Percentiles rank a stretch among this genome's conserved stretches.
Evolutionary conservation across 768 basidiomycete species (phyloP).

Genomic region (Podaxis mareebaensis): DNA sequence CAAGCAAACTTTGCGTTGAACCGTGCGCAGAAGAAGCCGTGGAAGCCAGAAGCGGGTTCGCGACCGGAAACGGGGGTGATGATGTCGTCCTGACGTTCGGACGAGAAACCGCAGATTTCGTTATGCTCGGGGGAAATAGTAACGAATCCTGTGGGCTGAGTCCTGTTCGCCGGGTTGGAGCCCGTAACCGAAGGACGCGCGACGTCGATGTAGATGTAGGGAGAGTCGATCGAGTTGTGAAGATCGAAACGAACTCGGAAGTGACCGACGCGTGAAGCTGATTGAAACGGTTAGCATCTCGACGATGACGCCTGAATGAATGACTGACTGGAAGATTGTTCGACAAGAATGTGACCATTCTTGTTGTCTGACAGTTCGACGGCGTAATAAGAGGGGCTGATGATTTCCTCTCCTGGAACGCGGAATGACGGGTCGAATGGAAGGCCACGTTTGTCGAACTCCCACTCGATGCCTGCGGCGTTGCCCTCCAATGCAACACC

Average conservation of each 20-base stretch:
- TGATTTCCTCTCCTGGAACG: constrained; percentile 52
- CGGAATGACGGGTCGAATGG: constrained; percentile 20
- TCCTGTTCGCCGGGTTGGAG: constrained; percentile 44
- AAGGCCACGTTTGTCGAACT: constrained; percentile 63
- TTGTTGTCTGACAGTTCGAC: constrained; percentile 55
- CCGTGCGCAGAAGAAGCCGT: constrained; percentile 61
- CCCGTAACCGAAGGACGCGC: constrained; percentile 64
- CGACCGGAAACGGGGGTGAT: constrained; percentile 55
- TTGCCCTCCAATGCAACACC: constrained; percentile 37
- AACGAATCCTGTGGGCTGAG: constrained; percentile 56
- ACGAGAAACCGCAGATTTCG: constrained; percentile 35
- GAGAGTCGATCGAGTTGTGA: constrained; percentile 29
- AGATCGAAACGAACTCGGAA: constrained; percentile 64
- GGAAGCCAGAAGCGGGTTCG: constrained; percentile 40
- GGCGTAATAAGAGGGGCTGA: constrained; percentile 55
- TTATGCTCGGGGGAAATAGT: constrained; percentile 38
- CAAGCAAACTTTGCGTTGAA: constrained; percentile 46
- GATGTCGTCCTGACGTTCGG: constrained; percentile 34
- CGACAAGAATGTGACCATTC: constrained; percentile 51
- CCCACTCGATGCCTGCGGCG: constrained; percentile 38
- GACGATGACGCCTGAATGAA: background rate
- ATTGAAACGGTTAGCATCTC: constrained; percentile 1
- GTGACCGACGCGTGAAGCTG: constrained; percentile 77
- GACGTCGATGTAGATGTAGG: constrained; percentile 69
- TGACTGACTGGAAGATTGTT: constrained; percentile 63